Base-by-base conservation (phyloP, 495 filamentous ascomycete species). In the Collariella sp. region DNA sequence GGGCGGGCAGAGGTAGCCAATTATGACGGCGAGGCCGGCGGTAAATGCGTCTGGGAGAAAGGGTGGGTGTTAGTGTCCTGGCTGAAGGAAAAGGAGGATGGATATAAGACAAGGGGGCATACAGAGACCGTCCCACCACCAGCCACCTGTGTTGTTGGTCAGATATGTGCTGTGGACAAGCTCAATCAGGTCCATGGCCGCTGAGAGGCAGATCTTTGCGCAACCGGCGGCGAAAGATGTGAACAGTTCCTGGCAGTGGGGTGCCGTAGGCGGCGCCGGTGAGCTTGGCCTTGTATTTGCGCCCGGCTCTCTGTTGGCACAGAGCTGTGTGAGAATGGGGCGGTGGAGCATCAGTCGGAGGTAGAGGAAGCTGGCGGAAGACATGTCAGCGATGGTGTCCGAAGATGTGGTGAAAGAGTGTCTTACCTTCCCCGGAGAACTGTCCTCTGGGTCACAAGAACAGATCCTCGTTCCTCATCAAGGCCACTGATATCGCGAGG, bases 91-190 rank as follows among this genome's bases (percentile, higher is more conserved):
- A 42, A 7, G 5, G 1, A 7, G 0, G 18, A 15, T 22, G 16
- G 1, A 19, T 16, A 19, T n/a, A 38, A 44, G 42, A 23, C 12
- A 34, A 1, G 29, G 12, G 22, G 6, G 54, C 70, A n/a, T 61
- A 76, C 72, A 77, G 16, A 74, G 70, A 2, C 67, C 70, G 59
- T 72, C 73, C 52, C 72, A 76, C 71, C 74, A 77, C 74, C 74
- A 77, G 4, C 73, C 67, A 34, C 69, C 70, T 13, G 73, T 71
- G 4, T 57, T 46, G 5, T 62, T 57, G 3, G 73, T 73, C 16
- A 50, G 58, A 41, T 74, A 74, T 6, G 72, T 74, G 13, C 63
- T 52, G 44, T 70, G 61, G 3, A 74, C 60, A 12, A 72, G 59
- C 1, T 66, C 68, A 3, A 73, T 64, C 1, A 77, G 55, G 19